These are phyloP conservation scores for Rhizopus arrhizus DNA, from an alignment of 371 early-diverging fungal genomes.

Conservation along the genomic window DNA sequence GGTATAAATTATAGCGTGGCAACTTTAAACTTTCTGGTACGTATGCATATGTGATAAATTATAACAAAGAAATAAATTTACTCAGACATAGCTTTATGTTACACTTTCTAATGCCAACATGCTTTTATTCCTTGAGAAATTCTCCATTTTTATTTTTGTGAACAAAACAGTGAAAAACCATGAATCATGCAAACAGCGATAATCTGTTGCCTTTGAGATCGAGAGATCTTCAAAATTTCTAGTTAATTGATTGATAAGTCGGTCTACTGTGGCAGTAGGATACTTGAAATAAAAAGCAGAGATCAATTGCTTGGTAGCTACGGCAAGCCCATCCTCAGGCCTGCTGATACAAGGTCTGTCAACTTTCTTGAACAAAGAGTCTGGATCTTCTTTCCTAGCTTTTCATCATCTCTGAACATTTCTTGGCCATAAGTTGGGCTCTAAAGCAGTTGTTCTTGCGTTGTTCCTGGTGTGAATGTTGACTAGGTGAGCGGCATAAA, in stretches of 20 bases:
- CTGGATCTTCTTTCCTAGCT: slow-evolving; percentile 13
- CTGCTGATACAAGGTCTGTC: slow-evolving; percentile 12
- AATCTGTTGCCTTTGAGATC: slow-evolving; percentile 6
- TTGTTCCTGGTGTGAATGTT: slow-evolving; percentile 18
- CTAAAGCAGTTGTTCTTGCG: slow-evolving; percentile 14
- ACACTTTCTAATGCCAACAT: too few species aligned
- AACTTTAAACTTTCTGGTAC: too few species aligned
- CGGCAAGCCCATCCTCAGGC: slow-evolving; percentile 9
- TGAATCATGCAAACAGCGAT: slow-evolving; percentile 6
- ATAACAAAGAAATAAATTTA: too few species aligned
- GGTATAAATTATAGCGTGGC: too few species aligned
- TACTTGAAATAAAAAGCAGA: slow-evolving; percentile 7
- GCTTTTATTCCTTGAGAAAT: too few species aligned
- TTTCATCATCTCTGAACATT: not conserved
- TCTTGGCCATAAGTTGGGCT: slow-evolving; percentile 9
- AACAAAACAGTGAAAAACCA: slow-evolving; percentile 2
- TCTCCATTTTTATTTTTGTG: too few species aligned
- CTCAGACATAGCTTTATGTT: too few species aligned
- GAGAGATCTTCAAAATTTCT: not conserved
- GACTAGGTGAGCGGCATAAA: slow-evolving; percentile 15
- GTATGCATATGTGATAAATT: too few species aligned
- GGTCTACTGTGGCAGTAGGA: slow-evolving; percentile 6
- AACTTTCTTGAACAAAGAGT: slow-evolving; percentile 13
- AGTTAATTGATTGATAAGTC: slow-evolving; percentile 3
- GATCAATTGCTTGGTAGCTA: not conserved